Evolutionary conservation across 345 rosid genomes (phyloP).

Genomic region (Hevea brasiliensis): DNA sequence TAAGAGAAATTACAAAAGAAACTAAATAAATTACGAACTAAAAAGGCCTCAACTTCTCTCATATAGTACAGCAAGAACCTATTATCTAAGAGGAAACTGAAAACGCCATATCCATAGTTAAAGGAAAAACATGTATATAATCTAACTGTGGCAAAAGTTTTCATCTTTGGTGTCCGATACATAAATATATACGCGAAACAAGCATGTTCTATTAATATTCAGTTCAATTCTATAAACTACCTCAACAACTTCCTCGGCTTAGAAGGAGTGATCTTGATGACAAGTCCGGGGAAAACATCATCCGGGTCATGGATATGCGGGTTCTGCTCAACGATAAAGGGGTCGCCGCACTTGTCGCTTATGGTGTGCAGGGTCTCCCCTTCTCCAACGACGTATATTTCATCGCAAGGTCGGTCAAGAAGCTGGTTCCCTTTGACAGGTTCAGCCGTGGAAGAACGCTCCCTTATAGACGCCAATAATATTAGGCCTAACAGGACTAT

Average conservation of each 20-base stretch:
- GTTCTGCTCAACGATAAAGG: constrained; percentile 72
- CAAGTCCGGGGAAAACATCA: constrained; percentile 78
- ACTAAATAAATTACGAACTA: too few species aligned
- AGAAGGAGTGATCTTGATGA: constrained; percentile 65
- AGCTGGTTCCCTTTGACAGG: constrained; percentile 47
- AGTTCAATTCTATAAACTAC: constrained; percentile 10
- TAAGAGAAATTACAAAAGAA: too few species aligned
- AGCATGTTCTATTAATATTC: neutral
- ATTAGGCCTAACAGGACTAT: constrained; percentile 46
- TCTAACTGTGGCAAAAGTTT: too few species aligned
- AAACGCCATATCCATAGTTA: too few species aligned
- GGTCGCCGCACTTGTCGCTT: constrained; percentile 78
- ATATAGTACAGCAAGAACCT: too few species aligned
- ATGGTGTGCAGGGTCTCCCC: constrained; percentile 78
- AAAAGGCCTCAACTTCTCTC: too few species aligned
- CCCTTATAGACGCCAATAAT: constrained; percentile 49
- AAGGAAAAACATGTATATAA: neutral
- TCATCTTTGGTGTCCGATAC: neutral
- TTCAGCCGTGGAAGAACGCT: constrained; percentile 32
- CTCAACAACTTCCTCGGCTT: constrained; percentile 23
- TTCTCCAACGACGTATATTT: constrained; percentile 72
- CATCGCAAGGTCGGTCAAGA: constrained; percentile 53
- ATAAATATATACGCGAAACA: neutral
- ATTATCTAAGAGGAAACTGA: too few species aligned
- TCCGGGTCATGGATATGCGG: constrained; percentile 85